Base-by-base conservation (phyloP, 257 asterid species). In the Solanum corneliomulleri region DNA sequence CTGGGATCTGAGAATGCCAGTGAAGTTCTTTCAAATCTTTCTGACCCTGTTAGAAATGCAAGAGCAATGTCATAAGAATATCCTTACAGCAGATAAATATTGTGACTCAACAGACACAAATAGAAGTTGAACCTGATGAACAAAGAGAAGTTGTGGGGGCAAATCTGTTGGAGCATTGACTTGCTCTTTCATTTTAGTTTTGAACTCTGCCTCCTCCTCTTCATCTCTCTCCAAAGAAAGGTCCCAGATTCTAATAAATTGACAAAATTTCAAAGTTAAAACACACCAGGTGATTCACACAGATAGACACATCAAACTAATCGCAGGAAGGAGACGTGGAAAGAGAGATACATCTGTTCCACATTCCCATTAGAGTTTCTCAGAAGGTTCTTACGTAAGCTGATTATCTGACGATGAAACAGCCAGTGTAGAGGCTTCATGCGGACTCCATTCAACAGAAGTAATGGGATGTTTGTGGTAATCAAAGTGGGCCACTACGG, bases 391-490 rank as follows among this genome's bases (percentile, higher is more conserved):
- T 91, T 88, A 97, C 99, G 98, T 95, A 29, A 97, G 91, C 90
- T 95, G 99, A 91, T 96, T 91, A 90, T 97, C 98, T 4, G 98
- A 87, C 86, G 99, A 95, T 78, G 99, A 90, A 72, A 93, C 98
- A 7, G 99, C 98, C 94, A 97, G 89, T 56, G 98, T 94, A 74
- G 99, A 97, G 49, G 96, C 93, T 93, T 97, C 99, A 41, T 96
- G 98, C 0, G 99, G 98, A 86, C 98, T 95, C 99, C 99, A 96
- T 92, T 97, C 99, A 16, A 96, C 93, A 76, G 99, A 97, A 90
- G 99, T 95, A 85, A 97, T 95, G 70, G 99, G 98, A 88, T 95
- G 98, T 88, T 94, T 97, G 89, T 95, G 99, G 88, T 96, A 95
- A 13, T 94, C 95, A 39, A 94, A 96, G 90, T 92, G 97, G 18